Base-by-base conservation (phyloP, 1,284 basidiomycete species). In the Naganishia albida region DNA sequence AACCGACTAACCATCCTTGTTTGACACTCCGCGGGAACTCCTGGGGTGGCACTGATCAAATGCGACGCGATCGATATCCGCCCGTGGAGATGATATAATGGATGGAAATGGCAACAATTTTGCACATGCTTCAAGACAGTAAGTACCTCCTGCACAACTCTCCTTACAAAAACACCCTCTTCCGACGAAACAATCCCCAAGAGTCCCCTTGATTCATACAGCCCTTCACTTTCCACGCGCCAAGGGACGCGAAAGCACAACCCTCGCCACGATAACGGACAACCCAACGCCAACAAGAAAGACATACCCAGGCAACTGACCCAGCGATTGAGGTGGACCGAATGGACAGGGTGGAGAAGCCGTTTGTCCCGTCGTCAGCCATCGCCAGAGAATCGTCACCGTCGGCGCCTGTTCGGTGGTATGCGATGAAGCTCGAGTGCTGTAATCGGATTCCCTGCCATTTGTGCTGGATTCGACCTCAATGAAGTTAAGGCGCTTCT, bases 221-320 rank as follows among this genome's bases (percentile, higher is more conserved):
- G 12, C 46, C 4, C 28, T n/a, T 46, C 13, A 50, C 16, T 26
- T 42, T 12, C 48, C 44, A 12, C 20, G 56, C 30, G 34, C 15
- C 34, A 50, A 26, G 13, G 46, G 34, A 26, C 34, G 34, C 28
- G 48, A 60, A 25, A 60, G 39, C 1, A 60, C 20, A n/a, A 49
- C 48, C 34, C 57, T 48, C 2, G 38, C 57, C 13, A 60, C 57
- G n/a, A 60, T 60, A 20, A 60, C 57, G 1, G 57, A 60, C 4
- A 60, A 28, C n/a, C 57, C 57, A 6, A 60, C 34, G 7, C 57
- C 57, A 2, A 60, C 57, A n/a, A 60, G 57, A 40, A 60, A 40
- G 18, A 60, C 57, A 23, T 60, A 60, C 16, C 57, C 57, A 26
- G 57, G 57, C 16, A 60, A 13, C 13, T 60, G 57, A 4, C 44